phyloP scores from a whole-genome alignment of 2,329 filamentous ascomycete genomes.

The Phoma herbarum region DNA sequence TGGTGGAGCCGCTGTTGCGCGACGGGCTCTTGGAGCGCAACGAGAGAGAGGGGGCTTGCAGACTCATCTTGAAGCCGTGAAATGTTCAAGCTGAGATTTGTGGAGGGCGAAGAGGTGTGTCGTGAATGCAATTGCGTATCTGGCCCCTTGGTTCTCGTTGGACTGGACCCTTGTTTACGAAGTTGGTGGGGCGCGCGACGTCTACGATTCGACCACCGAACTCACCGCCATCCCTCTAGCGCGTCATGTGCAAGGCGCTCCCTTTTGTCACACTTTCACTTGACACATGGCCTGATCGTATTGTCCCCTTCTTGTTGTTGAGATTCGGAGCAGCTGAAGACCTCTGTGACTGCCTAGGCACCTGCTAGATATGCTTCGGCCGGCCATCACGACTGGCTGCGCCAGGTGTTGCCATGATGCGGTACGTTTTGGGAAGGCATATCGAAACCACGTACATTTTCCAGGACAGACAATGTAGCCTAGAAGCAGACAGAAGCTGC shows the following conservation, averaged over 20 bases:
- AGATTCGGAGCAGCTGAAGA: background rate
- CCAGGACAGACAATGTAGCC: no score
- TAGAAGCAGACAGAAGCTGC: no score
- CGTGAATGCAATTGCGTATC: constrained; percentile 35
- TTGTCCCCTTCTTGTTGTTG: background rate
- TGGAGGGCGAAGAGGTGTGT: background rate
- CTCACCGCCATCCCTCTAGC: background rate
- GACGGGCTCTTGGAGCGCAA: constrained; percentile 45
- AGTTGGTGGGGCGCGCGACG: constrained; percentile 12
- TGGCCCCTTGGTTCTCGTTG: constrained; percentile 29
- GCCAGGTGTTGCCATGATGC: no score
- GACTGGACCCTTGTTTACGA: constrained; percentile 36
- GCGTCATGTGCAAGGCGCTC: constrained; percentile 7
- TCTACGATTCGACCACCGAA: background rate
- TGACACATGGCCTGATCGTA: background rate
- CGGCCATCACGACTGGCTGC: no score
- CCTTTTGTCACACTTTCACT: constrained; percentile 7
- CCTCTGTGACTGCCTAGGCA: no score
- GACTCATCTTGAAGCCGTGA: constrained; percentile 41
- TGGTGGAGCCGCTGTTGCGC: constrained; percentile 67
- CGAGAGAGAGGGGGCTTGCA: constrained; percentile 49
- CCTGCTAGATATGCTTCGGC: no score
- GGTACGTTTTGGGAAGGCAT: no score
- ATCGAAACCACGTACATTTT: no score
- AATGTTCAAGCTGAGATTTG: background rate